Conservation (phyloP, 2,329 filamentous ascomycete species). For the Pseudogymnoascus sp. region DNA sequence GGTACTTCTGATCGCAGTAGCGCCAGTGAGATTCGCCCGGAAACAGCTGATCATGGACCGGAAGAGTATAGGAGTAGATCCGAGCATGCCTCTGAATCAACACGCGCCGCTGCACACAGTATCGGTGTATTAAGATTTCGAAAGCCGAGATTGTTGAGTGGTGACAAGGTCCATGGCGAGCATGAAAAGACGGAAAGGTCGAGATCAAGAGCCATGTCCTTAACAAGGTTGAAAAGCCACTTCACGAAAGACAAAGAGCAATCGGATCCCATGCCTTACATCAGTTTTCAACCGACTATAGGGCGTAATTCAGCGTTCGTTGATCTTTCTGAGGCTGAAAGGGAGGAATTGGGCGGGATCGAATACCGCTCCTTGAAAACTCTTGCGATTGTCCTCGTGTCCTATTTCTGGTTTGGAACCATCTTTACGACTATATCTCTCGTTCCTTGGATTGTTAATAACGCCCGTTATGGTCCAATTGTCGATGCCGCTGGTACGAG, state of each 20-base stretch:
- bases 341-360: constrained; percentile 91
- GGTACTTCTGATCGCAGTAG: background rate
- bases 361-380: constrained; percentile 91
- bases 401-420: constrained; percentile 79
- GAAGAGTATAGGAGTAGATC: constrained; percentile 15
- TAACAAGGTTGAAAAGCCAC: constrained; percentile 44
- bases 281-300: constrained; percentile 89
- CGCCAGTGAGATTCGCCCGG: background rate
- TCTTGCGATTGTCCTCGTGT: constrained; percentile 65
- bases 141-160: constrained; percentile 32
- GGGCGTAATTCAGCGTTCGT: constrained; percentile 90
- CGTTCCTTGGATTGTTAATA: constrained; percentile 69
- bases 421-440: constrained; percentile 65
- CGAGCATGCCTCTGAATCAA: constrained; percentile 26
- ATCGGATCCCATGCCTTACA: constrained; percentile 65
- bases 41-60: background rate
- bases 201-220: constrained; percentile 33
- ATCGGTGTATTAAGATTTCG: constrained; percentile 33
- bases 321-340: constrained; percentile 78
- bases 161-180: constrained; percentile 28
- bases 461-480: constrained; percentile 51
- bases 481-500: constrained; percentile 54
- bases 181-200: constrained; percentile 19
- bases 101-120: constrained; percentile 17
- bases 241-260: constrained; percentile 34